Evolutionary conservation across 176 grass and related monocot genomes (phyloP).

Genomic region (Rhynchospora tenuis): DNA sequence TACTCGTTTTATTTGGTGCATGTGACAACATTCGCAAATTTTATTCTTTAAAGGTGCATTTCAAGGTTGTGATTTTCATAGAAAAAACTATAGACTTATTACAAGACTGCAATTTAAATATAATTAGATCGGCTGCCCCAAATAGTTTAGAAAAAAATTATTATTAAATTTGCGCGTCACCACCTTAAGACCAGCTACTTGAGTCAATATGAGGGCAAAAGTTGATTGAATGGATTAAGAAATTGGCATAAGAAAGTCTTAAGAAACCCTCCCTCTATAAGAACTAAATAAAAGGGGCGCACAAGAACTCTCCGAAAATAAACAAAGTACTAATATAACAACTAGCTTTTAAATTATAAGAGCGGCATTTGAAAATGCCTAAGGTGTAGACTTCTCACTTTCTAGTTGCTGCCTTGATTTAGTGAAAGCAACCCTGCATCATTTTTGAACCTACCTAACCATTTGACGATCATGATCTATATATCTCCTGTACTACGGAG

Average conservation of each 20-base stretch:
- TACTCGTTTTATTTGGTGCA: too few species aligned
- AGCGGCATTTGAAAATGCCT: not conserved
- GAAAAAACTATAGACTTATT: too few species aligned
- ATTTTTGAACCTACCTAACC: not conserved
- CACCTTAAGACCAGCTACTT: not conserved
- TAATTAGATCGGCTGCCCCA: too few species aligned
- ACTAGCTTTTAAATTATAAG: not conserved
- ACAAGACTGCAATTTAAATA: too few species aligned
- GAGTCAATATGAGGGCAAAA: not conserved
- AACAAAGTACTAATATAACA: not conserved
- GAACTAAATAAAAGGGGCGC: not conserved
- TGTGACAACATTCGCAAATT: too few species aligned
- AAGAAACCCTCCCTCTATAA: not conserved
- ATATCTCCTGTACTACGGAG: not conserved
- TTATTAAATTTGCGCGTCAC: too few species aligned
- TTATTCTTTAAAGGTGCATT: too few species aligned
- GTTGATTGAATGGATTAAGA: not conserved
- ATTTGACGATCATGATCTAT: not conserved
- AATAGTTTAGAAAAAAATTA: too few species aligned
- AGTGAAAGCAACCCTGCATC: constrained; percentile 3
- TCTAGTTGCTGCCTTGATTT: not conserved
- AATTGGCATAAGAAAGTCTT: not conserved
- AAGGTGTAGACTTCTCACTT: not conserved
- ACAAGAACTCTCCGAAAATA: not conserved
- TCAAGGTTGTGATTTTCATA: too few species aligned